These are phyloP conservation scores for Penicillium sp. DNA, from an alignment of 2,329 filamentous ascomycete genomes.

Conservation along the genomic window DNA sequence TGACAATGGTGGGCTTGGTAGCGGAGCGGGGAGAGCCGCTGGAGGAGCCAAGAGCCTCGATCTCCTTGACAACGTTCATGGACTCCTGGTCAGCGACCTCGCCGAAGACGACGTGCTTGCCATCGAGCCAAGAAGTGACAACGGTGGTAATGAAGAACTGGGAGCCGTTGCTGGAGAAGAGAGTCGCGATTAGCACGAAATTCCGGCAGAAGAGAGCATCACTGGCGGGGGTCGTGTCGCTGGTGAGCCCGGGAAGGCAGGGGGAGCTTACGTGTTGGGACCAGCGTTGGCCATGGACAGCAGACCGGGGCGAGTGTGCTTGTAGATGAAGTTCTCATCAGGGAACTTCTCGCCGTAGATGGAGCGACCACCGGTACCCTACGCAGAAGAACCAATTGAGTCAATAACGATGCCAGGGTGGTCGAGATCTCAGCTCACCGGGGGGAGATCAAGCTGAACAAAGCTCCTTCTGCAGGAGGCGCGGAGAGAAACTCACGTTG, in stretches of 20 bases:
- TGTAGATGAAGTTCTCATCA: slow-evolving; percentile 81
- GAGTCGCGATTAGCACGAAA: not conserved
- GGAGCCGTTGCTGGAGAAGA: slow-evolving; percentile 54
- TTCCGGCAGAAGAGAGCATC: not conserved
- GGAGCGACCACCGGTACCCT: slow-evolving; percentile 88
- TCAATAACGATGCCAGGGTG: slow-evolving; percentile 8
- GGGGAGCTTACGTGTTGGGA: slow-evolving; percentile 68
- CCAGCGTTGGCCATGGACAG: slow-evolving; percentile 95
- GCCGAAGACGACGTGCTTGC: slow-evolving; percentile 66
- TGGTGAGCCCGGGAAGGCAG: not conserved
- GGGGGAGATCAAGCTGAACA: not conserved
- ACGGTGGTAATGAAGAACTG: slow-evolving; percentile 70
- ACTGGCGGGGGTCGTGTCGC: not conserved
- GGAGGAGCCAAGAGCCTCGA: slow-evolving; percentile 54
- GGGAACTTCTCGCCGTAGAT: slow-evolving; percentile 94
- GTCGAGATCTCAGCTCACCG: no score
- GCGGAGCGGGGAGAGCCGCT: slow-evolving; percentile 48
- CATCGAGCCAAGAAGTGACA: slow-evolving; percentile 60
- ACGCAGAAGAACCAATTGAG: slow-evolving; percentile 4
- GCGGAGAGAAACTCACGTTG: slow-evolving; percentile 59
- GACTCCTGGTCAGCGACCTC: slow-evolving; percentile 53
- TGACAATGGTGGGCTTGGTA: slow-evolving; percentile 51
- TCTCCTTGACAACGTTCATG: slow-evolving; percentile 51
- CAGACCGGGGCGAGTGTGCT: slow-evolving; percentile 69
- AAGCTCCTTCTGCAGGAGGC: not conserved